Evolutionary conservation across 1,139 yeast species (phyloP), one percentile per base, ranked within the genome.

Genomic region (Meyerozyma carpophila): DNA sequence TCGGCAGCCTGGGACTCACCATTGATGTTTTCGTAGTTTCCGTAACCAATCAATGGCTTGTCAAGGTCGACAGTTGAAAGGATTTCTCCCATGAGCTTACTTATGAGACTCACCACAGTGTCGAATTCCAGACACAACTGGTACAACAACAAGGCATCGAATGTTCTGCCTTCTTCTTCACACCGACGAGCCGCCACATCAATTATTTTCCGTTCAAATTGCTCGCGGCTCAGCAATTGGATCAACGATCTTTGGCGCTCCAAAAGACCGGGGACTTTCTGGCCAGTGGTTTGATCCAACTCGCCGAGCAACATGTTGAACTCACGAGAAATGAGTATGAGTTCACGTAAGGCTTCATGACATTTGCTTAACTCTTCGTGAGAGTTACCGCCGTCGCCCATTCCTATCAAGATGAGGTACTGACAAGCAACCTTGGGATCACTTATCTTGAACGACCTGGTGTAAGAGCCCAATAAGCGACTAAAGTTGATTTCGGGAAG

Each of bases 381-480:
- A 1, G 66, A 59, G 18, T 62, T 47, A 9, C 69, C 70, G 29
- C 71, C 72, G 38, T 66, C 58, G 1, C 73, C 61, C 55, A 90
- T 60, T 32, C 89, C 84, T 36, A 91, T 81, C 51, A 88, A 69
- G 26, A 87, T 75, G 44, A 93, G 66, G 59, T 93, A 93, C 59
- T 93, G 97, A 31, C 89, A 86, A 0, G 97, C 98, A 46, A 86
- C 88, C 56, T 83, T 79, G 20, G 98, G 95, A 65, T 91, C 96
- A 40, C 93, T 79, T 43, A 81, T 78, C 56, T 90, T 84, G 70
- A 93, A 91, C 11, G 83, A 80, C 49, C 90, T 77, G 5, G 95
- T 86, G 62, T 89, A 85, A 13, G 82, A 78, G 0, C 87, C 88
- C 42, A 84, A 55, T 41, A 84, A 60, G 50, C 83, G 73, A 34